Base-by-base conservation (phyloP, 139 green algal species). In the Diplosphaera chodatii region DNA sequence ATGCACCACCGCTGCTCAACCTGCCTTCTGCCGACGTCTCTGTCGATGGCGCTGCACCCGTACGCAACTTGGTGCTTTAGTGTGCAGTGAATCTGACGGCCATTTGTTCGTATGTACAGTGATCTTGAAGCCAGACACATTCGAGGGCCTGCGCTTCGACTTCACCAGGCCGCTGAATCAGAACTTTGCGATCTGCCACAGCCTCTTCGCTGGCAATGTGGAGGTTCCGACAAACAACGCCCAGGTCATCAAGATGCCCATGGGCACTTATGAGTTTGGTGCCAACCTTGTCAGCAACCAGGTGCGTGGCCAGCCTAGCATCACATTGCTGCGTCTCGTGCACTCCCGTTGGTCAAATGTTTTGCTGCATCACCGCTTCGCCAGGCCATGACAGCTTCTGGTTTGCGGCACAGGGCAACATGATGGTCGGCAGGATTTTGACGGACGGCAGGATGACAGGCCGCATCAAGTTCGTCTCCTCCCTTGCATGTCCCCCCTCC, bases 141-240 rank as follows among this genome's bases (percentile, higher is more conserved):
- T 99, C 74, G 96, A 98, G 80, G 96, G 96, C 37, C 73, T 97
- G 62, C 84, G 93, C 1, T 99, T 99, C 71, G 96, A 99, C 72
- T 91, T 99, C 75, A 98, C 87, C 66, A 96, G 97, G 77, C 93
- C 95, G 2, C 81, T 99, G 27, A 99, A 98, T 81, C 88, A 92
- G 70, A 96, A 98, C 75, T 99, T 99, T 78, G 92, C 92, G 34
- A 77, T 99, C 25, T 88, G 71, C n/a, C 93, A 97, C 80, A 90
- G 87, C 65, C 77, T 99, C 25, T 94, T 94, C 77, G 94, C 99
- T 91, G 93, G 93, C 32, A 96, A 91, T 74, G 78, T 91, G 18
- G 95, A 99, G 63, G 80, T 98, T 56, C 90, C 90, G 18, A 90
- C 88, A 2, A 75, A 85, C 69, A 80, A 79, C 33, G 48, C 76